Conservation (phyloP, 1,139 yeast species). For the Scheffersomyces illinoinensis region DNA sequence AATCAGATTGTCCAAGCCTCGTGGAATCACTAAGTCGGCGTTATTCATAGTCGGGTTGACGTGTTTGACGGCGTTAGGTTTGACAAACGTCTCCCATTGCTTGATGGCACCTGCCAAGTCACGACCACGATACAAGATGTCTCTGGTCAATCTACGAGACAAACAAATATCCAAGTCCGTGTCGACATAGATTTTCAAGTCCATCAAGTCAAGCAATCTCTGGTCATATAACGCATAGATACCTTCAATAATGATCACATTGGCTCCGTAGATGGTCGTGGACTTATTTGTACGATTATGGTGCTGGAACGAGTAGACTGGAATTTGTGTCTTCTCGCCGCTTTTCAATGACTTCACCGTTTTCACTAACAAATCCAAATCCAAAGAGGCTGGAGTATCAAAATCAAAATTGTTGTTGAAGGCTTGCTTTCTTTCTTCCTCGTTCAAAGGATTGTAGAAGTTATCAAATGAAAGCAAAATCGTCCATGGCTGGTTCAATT, state of each 20-base stretch:
- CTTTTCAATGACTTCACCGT: slow-evolving; percentile 66
- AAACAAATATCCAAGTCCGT: slow-evolving; percentile 92
- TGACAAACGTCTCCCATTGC: slow-evolving; percentile 90
- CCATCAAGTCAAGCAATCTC: slow-evolving; percentile 73
- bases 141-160: slow-evolving; percentile 84
- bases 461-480: slow-evolving; percentile 89
- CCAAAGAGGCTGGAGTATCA: slow-evolving; percentile 82
- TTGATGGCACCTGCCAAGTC: slow-evolving; percentile 77
- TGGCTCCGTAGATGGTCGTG: slow-evolving; percentile 88
- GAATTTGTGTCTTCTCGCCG: slow-evolving; percentile 65
- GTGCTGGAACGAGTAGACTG: slow-evolving; percentile 77
- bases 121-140: slow-evolving; percentile 81
- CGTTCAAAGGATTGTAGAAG: slow-evolving; percentile 73
- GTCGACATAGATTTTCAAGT: slow-evolving; percentile 85
- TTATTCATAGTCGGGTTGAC: slow-evolving; percentile 76
- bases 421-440: slow-evolving; percentile 64
- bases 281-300: slow-evolving; percentile 74
- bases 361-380: slow-evolving; percentile 67
- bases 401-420: slow-evolving; percentile 73
- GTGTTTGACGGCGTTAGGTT: slow-evolving; percentile 82
- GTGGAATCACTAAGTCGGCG: slow-evolving; percentile 86
- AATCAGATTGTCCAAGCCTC: slow-evolving; percentile 79
- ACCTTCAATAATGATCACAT: slow-evolving; percentile 90
- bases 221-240: slow-evolving; percentile 79
- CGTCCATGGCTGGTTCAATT: slow-evolving; percentile 92